Conservation (phyloP, 345 rosid species). For the Eucalyptus guilfoylei region DNA sequence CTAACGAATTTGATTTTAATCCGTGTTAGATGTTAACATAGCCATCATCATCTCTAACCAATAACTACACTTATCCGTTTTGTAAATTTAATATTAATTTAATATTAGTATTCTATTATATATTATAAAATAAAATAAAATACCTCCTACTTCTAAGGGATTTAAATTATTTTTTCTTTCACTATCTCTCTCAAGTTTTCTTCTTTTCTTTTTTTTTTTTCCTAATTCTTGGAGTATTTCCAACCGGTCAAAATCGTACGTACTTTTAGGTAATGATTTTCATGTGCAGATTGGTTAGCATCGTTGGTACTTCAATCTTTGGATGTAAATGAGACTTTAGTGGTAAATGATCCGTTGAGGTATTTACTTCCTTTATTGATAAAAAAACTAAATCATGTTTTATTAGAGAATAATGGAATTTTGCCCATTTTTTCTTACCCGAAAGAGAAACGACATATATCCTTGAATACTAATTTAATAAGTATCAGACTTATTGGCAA, state of each 20-base stretch:
- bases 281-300: background rate
- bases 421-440: background rate
- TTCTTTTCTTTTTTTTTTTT: too few relatives aligned
- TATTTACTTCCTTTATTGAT: background rate
- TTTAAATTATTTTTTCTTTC: too few relatives aligned
- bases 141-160: too few relatives aligned
- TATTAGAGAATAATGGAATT: background rate
- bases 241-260: background rate
- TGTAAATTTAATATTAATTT: background rate
- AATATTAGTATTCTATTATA: background rate
- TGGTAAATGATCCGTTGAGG: background rate
- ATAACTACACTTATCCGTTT: background rate
- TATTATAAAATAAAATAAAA: too few relatives aligned
- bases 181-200: background rate
- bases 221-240: background rate
- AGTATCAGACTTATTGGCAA: background rate
- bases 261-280: background rate
- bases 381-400: background rate
- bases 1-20: background rate
- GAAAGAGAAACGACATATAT: too few relatives aligned
- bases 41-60: background rate
- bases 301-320: background rate
- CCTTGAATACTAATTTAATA: background rate
- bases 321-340: background rate
- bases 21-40: background rate